Evolutionary conservation across 2,329 filamentous ascomycete species (phyloP).

Genomic region (Diaporthe ilicicola): DNA sequence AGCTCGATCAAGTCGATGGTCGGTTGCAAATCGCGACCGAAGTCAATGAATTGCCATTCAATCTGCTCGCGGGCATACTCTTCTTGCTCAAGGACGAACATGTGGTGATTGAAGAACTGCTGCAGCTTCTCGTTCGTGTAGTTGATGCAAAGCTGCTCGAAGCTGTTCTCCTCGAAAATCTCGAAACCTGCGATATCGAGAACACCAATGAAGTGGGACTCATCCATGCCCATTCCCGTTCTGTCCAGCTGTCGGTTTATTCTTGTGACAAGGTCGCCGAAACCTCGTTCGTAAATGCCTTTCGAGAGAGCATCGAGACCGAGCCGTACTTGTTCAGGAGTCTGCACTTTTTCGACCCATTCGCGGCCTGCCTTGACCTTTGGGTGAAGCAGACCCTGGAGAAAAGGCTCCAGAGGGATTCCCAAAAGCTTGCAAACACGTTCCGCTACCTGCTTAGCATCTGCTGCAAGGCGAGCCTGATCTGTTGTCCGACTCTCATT

Average conservation of each 20-base stretch:
- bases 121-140: conserved; percentile 99
- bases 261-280: conserved; percentile 88
- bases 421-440: conserved; percentile 86
- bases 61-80: conserved; percentile 98
- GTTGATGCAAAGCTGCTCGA: conserved; percentile 99
- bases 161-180: conserved; percentile 98
- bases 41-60: conserved; percentile 99
- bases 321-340: conserved; percentile 92
- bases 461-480: conserved; percentile 82
- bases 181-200: conserved; percentile 99
- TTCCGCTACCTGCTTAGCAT: conserved; percentile 77
- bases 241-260: conserved; percentile 94
- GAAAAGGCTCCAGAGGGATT: conserved; percentile 83
- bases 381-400: conserved; percentile 89
- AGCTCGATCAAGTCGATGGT: conserved; percentile 98
- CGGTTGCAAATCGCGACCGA: conserved; percentile 94
- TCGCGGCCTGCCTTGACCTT: conserved; percentile 95
- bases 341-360: conserved; percentile 99
- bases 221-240: conserved; percentile 82
- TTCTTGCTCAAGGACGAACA: conserved; percentile 99
- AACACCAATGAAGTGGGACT: conserved; percentile 95
- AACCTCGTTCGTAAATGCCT: conserved; percentile 96
- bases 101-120: conserved; percentile 99
- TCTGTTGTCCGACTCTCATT: conserved; percentile 93
- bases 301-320: conserved; percentile 92